Base-by-base conservation (phyloP, 2,329 filamentous ascomycete genomes). In the Talaromyces atroroseus region DNA sequence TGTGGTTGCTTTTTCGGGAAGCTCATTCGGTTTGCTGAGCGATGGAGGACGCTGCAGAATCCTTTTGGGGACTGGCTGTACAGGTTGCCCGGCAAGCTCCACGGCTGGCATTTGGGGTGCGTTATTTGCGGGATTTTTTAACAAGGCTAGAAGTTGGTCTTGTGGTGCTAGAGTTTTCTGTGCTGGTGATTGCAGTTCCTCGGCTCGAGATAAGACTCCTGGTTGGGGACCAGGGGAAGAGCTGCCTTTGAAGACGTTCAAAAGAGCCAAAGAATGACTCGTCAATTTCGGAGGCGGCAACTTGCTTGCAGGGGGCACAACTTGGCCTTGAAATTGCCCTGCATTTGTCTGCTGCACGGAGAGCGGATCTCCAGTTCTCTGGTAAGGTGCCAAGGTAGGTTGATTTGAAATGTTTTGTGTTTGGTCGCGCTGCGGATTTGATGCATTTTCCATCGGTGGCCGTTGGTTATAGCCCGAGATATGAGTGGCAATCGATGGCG, bases 271-370 rank as follows among this genome's bases (percentile, higher is more conserved):
- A 1, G 81, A 77, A 65, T 86, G 82, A 12, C 76, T 77, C 36
- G 75, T 84, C 32, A 86, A 75, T 59, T 79, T 81, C 6, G 82
- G 82, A 40, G 79, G 75, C 16, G 83, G 83, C 23, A 86, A 65
- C 52, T 81, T 80, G 65, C 62, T 82, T 68, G 83, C 80, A 34
- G 80, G 76, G 1, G 83, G 83, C 29, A 80, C 76, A 36, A 71
- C 68, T 42, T 76, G 74, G n/a, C 73, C 73, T 56, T 74, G 72
- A 51, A 70, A 52, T 44, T 68, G 67, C 42, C 67, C 60, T 32
- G 62, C 59, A 32, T 68, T 71, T 21, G 70, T 64, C 40, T 66
- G 65, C 55, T 71, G 70, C 34, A 71, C 68, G 65, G 78, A 75
- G 60, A 76, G 69, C 42, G 73, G 74, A 58, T 77, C 76, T 11